These are phyloP conservation scores for Serpula lacrymans DNA, from an alignment of 768 basidiomycete genomes.

Conservation along the genomic window DNA sequence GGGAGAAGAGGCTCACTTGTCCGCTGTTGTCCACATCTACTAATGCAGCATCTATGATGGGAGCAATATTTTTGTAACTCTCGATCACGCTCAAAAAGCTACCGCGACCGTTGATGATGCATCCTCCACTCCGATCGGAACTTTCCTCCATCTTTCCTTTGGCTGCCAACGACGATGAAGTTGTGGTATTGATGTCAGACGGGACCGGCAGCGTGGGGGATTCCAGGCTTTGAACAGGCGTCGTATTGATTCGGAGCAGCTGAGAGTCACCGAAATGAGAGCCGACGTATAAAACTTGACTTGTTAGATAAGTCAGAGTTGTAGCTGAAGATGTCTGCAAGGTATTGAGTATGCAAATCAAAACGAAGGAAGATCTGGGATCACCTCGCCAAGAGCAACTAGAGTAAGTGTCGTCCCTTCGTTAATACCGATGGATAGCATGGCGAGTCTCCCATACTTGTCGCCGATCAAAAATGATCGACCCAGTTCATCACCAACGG, in stretches of 20 bases:
- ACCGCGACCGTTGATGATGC: slow-evolving; percentile 50
- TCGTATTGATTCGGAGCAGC: slow-evolving; percentile 53
- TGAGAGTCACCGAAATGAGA: slow-evolving; percentile 84
- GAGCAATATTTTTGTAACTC: slow-evolving; percentile 73
- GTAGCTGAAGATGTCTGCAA: slow-evolving; percentile 67
- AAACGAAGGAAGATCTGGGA: slow-evolving; percentile 10
- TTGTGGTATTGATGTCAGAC: slow-evolving; percentile 40
- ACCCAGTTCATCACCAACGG: slow-evolving; percentile 43
- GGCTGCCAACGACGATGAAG: slow-evolving; percentile 29
- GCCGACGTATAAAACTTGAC: slow-evolving; percentile 71
- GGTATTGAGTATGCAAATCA: slow-evolving; percentile 1
- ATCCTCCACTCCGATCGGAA: slow-evolving; percentile 37
- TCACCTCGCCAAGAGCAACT: slow-evolving; percentile 70
- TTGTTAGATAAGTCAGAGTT: slow-evolving; percentile 66
- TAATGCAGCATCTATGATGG: slow-evolving; percentile 76
- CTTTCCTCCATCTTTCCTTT: slow-evolving; percentile 34
- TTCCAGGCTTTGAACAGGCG: slow-evolving; percentile 39
- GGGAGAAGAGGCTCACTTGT: slow-evolving; percentile 44
- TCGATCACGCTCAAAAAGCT: slow-evolving; percentile 61
- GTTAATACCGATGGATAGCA: slow-evolving; percentile 51
- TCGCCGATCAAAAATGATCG: slow-evolving; percentile 64
- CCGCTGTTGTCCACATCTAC: slow-evolving; percentile 70
- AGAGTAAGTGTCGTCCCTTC: slow-evolving; percentile 42
- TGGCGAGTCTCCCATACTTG: slow-evolving; percentile 61
- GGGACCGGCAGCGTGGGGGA: slow-evolving; percentile 52